phyloP scores from a whole-genome alignment of 208 protist species.

The Porcisia deanei region DNA sequence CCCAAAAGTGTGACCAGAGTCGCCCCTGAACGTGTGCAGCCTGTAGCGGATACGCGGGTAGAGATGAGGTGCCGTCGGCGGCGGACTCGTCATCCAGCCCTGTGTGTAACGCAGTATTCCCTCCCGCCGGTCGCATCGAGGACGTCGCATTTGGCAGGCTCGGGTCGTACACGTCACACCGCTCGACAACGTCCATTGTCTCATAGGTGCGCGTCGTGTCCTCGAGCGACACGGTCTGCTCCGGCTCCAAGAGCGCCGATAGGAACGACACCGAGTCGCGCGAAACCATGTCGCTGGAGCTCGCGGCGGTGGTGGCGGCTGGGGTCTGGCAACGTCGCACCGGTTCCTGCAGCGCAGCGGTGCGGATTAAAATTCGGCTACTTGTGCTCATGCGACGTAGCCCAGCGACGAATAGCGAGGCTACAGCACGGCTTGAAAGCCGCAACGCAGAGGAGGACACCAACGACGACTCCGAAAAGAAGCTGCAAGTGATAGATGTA shows the following conservation, averaged over 20 bases:
- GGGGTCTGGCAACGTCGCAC: slow-evolving; percentile 3
- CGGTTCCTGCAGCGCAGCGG: background rate
- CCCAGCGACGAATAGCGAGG: background rate
- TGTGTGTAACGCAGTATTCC: background rate
- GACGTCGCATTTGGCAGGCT: slow-evolving; percentile 42
- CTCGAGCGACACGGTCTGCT: slow-evolving; percentile 54
- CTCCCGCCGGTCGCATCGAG: background rate
- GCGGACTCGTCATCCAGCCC: background rate
- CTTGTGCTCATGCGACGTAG: background rate
- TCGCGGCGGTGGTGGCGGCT: background rate
- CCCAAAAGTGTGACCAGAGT: slow-evolving; percentile 57
- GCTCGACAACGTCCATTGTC: slow-evolving; percentile 85
- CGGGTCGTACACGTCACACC: slow-evolving; percentile 65
- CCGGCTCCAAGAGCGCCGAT: slow-evolving; percentile 59
- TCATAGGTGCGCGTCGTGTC: slow-evolving; percentile 78
- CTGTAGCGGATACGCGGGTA: slow-evolving; percentile 29
- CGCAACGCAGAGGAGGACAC: background rate
- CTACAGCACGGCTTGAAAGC: background rate
- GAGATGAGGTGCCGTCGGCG: background rate
- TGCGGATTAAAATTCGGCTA: background rate
- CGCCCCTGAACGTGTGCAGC: slow-evolving; percentile 39
- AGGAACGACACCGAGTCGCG: slow-evolving; percentile 41
- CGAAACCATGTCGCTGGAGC: background rate
- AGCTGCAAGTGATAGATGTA: background rate
- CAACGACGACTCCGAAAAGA: background rate